Conservation (phyloP, 2,329 filamentous ascomycete species). For the Nannizziopsis barbatae region DNA sequence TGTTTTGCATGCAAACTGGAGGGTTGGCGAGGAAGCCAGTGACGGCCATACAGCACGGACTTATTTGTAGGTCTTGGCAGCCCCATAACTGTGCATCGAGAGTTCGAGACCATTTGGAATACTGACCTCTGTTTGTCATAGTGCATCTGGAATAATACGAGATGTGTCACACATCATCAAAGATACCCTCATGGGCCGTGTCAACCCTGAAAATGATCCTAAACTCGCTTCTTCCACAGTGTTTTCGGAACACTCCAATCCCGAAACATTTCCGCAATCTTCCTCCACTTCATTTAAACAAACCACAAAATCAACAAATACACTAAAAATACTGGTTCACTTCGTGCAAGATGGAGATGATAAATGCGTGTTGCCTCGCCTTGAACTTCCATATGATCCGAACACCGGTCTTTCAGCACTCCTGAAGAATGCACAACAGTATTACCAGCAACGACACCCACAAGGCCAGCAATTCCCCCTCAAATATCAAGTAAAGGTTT, state of each 20-base stretch:
- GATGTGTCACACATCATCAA: conserved; percentile 34
- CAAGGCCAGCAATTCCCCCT: conserved; percentile 6
- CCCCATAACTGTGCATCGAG: not conserved
- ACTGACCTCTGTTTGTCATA: conserved; percentile 21
- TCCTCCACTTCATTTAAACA: not conserved
- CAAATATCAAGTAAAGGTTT: conserved; percentile 26
- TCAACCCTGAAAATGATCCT: conserved; percentile 11
- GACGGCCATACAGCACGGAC: conserved; percentile 25
- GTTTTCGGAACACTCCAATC: not conserved
- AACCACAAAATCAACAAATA: not conserved
- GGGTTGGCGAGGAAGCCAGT: conserved; percentile 24
- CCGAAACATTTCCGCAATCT: conserved; percentile 1
- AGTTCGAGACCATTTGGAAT: not conserved
- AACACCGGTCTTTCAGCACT: conserved; percentile 20
- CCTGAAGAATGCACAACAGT: conserved; percentile 24
- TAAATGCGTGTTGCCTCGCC: conserved; percentile 31
- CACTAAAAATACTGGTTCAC: conserved; percentile 25
- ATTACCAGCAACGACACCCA: conserved; percentile 18
- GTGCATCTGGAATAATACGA: conserved; percentile 33
- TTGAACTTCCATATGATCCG: conserved; percentile 29
- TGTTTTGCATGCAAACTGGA: conserved; percentile 26
- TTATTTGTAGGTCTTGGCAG: conserved; percentile 30
- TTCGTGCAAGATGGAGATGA: conserved; percentile 25
- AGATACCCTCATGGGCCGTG: conserved; percentile 25
- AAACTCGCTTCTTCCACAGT: not conserved